Conservation (phyloP, 2,329 filamentous ascomycete species). For the Mariannaea sp. region DNA sequence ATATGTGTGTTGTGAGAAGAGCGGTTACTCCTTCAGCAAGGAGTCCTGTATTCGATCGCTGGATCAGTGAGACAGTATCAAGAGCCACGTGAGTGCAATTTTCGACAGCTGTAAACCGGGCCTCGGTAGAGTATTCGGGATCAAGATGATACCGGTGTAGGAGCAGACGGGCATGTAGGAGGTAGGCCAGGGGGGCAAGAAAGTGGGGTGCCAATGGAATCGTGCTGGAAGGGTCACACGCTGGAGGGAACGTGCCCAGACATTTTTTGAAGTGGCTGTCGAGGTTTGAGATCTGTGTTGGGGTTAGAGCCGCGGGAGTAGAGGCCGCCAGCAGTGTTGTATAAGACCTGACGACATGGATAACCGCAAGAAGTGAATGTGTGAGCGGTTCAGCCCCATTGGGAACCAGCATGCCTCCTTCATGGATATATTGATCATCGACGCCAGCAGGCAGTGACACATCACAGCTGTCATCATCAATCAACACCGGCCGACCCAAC, state of each 20-base stretch:
- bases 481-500: constrained; percentile 77
- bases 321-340: constrained; percentile 74
- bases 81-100: constrained; percentile 75
- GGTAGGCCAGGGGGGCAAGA: constrained; percentile 74
- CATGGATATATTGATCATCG: constrained; percentile 77
- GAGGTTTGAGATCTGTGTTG: constrained; percentile 73
- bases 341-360: constrained; percentile 81
- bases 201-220: constrained; percentile 74
- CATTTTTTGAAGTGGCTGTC: constrained; percentile 81
- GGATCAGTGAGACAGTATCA: constrained; percentile 79
- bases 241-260: constrained; percentile 73
- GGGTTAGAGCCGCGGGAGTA: constrained; percentile 67
- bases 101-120: constrained; percentile 73
- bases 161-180: constrained; percentile 82
- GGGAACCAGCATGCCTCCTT: constrained; percentile 59
- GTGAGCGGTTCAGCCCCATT: constrained; percentile 61
- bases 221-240: constrained; percentile 70
- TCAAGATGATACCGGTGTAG: constrained; percentile 89
- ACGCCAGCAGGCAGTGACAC: constrained; percentile 77
- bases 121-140: constrained; percentile 67
- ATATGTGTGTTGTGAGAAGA: constrained; percentile 81
- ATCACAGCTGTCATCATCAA: constrained; percentile 88
- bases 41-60: constrained; percentile 65
- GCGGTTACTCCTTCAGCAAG: constrained; percentile 69
- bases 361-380: constrained; percentile 75